Evolutionary conservation across 2,329 filamentous ascomycete genomes (phyloP), one percentile per base, ranked within the genome.

Genomic region (Cucurbitaria berberidis): DNA sequence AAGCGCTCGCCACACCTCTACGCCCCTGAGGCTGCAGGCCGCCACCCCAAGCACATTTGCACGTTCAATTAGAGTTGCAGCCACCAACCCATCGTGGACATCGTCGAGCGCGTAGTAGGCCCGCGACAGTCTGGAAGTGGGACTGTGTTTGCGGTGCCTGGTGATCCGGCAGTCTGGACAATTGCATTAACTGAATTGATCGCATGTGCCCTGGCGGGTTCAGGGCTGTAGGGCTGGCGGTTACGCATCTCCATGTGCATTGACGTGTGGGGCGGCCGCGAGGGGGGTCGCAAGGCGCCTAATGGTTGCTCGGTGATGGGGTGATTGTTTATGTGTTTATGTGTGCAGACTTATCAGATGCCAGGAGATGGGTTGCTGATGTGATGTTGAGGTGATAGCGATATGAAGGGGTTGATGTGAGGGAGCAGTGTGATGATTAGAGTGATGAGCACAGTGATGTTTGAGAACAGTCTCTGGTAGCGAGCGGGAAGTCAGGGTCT

Each of bases 251-350:
- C 48, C 48, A 48, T 40, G 50, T 46, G 46, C 30, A 51, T 45
- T 53, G 45, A 58, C 51, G 45, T 57, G 48, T 43, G 53, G 55
- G 55, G 30, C 48, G 64, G 63, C 53, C 63, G 40, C 49, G 22
- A 59, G 56, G 50, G 49, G 60, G 70, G 68, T 59, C 67, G 47
- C 45, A 60, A 60, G 60, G 68, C 68, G 65, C 64, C 64, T 70
- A 66, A 56, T 39, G 18, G 40, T 51, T 51, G 49, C 43, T 40
- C 39, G 40, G 22, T 41, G 49, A 40, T 62, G 58, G 60, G 29
- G 16, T 34, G 21, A n/a, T 21, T 63, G 59, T 59, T 63, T 65
- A 41, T 43, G 29, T 60, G 50, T 59, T 63, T 62, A 48, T 53
- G 48, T 55, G 29, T 45, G 48, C 19, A 9, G 29, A 34, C 32